Evolutionary conservation across 192 early-diverging fungal species (phyloP), one percentile per base, ranked within the genome.

Genomic region (Entrophospora sp.): DNA sequence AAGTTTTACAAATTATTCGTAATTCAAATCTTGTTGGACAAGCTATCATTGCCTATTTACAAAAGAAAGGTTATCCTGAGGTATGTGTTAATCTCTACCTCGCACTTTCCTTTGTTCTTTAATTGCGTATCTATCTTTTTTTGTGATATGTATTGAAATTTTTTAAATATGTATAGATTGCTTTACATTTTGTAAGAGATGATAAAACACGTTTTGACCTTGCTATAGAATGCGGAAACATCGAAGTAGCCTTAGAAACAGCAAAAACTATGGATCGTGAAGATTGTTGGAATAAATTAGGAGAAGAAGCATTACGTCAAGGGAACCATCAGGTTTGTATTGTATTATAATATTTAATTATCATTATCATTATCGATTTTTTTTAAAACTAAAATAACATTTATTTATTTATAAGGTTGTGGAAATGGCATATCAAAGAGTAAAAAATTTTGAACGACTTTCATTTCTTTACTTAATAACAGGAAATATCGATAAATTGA

Each of bases 61-160:
- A 99, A 73, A 97, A 97, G 85, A 97, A 99, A 76, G 97, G 97
- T 0, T 97, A 97, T 72, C 93, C 97, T 0, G 97, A 99, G 78
- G 85, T 83, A 48, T 34, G 40, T 43, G 71, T 9, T 4, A 42
- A 0, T 13, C 1, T 42, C 61, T 22, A 46, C n/a, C n/a, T n/a
- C n/a, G n/a, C n/a, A n/a, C n/a, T n/a, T n/a, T n/a, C n/a, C n/a
- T n/a, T n/a, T 22, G 8, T 4, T 25, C 24, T 25, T 22, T 20
- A 20, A 20, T 22, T 36, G 3, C 36, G 10, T 1, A 35, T 56
- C 6, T 36, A 35, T 35, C 10, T 20, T 22, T 20, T 56, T 20
- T 36, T 14, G 18, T 22, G 18, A 16, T 13, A 34, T 55, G n/a
- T 14, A 61, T 16, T 27, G 2, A 44, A 3, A 18, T 42, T 53